phyloP scores from a whole-genome alignment of 2,329 filamentous ascomycete species.

The Lecanicillium sp. region DNA sequence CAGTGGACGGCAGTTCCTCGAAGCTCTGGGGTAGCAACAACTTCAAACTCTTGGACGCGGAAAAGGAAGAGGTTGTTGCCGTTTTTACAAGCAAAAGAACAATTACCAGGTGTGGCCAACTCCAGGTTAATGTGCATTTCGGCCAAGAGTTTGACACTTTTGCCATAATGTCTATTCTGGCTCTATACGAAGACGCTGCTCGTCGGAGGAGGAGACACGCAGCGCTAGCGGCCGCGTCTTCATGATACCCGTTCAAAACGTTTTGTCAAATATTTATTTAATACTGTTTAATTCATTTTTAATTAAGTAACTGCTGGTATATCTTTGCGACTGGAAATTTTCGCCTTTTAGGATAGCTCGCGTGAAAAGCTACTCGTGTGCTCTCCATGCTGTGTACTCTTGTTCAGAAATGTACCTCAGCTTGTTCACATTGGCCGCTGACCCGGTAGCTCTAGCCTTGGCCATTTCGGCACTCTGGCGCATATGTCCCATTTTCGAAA shows the following conservation, averaged over 20 bases:
- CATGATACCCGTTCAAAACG: neutral
- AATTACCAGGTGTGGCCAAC: constrained; percentile 6
- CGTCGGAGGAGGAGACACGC: neutral
- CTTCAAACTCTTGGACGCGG: constrained; percentile 11
- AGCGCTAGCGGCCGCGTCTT: neutral
- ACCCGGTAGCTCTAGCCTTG: constrained; percentile 65
- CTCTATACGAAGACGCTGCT: constrained; percentile 8
- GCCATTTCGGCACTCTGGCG: constrained; percentile 62
- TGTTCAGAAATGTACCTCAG: constrained; percentile 62
- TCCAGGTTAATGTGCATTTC: constrained; percentile 12
- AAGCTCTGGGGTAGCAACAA: constrained; percentile 5
- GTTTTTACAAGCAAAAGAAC: constrained; percentile 9
- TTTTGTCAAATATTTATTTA: neutral
- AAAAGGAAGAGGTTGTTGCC: constrained; percentile 9
- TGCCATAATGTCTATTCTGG: constrained; percentile 10
- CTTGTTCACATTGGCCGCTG: constrained; percentile 64
- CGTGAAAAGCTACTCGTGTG: no score
- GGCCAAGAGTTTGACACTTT: constrained; percentile 12
- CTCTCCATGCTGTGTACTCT: constrained; percentile 56
- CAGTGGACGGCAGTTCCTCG: constrained; percentile 5
- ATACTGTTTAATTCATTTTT: neutral
- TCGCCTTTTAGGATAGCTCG: neutral
- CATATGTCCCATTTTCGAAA: constrained; percentile 54
- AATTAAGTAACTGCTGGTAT: neutral
- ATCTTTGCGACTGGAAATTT: neutral